A percentile compares a stretch with the other conserved stretches of the same genome.
phyloP scores from a whole-genome alignment of 257 asterid genomes.

The Lycium ferocissimum region DNA sequence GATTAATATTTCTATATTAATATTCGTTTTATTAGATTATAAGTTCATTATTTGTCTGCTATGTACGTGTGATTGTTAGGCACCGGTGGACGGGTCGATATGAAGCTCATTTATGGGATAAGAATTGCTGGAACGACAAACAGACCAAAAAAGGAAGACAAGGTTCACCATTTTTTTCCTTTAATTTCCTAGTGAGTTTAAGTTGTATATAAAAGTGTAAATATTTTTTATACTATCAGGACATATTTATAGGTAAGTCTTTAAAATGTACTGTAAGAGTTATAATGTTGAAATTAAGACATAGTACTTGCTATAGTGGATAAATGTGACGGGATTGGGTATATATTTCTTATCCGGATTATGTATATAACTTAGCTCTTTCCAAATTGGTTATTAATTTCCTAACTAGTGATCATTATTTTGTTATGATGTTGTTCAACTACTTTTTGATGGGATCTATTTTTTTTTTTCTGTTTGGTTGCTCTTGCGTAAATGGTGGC shows the following conservation, averaged over 20 bases:
- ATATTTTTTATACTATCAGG: too few species aligned
- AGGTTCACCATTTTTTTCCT: background rate
- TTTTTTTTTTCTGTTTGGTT: slow-evolving; percentile 4
- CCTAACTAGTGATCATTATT: background rate
- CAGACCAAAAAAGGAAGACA: slow-evolving; percentile 97
- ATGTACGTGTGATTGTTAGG: slow-evolving; percentile 40
- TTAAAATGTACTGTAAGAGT: too few species aligned
- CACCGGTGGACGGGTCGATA: slow-evolving; percentile 98
- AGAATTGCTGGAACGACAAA: slow-evolving; percentile 90
- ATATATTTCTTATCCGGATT: too few species aligned
- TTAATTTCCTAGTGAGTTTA: background rate
- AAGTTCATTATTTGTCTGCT: background rate
- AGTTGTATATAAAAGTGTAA: too few species aligned
- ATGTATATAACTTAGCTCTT: background rate
- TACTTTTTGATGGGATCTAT: background rate
- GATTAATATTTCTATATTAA: background rate
- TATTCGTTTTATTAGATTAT: background rate
- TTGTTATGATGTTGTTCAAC: slow-evolving; percentile 11
- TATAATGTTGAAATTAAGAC: too few species aligned
- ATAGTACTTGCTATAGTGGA: too few species aligned
- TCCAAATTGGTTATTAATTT: background rate
- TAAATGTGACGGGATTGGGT: too few species aligned
- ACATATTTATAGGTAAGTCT: too few species aligned
- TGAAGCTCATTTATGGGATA: slow-evolving; percentile 99
- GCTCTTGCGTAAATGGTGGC: slow-evolving; percentile 45